phyloP scores from a whole-genome alignment of 164 flowering plant genomes.

The Nelumbo lutea region DNA sequence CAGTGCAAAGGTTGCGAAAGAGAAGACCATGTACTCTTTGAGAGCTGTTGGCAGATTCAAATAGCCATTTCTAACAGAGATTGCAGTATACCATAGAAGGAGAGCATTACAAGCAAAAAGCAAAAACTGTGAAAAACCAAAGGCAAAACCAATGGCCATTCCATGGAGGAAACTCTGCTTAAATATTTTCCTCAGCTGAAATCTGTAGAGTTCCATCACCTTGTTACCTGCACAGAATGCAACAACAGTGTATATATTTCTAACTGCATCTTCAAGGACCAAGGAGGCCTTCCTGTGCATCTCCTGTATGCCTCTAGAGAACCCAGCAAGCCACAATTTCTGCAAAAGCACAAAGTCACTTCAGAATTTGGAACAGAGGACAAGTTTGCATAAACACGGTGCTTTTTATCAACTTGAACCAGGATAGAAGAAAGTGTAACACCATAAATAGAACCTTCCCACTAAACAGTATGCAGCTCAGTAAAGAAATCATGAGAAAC shows the following conservation, averaged over 20 bases:
- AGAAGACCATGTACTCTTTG: slow-evolving; percentile 92
- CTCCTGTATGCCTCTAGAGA: slow-evolving; percentile 96
- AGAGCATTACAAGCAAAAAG: slow-evolving; percentile 95
- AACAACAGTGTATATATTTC: slow-evolving; percentile 95
- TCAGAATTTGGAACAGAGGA: slow-evolving; percentile 1
- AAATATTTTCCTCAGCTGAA: slow-evolving; percentile 64
- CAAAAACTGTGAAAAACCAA: slow-evolving; percentile 96
- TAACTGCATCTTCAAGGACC: slow-evolving; percentile 97
- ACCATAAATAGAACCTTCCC: neutral
- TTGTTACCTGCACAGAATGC: slow-evolving; percentile 97
- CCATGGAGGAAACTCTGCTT: slow-evolving; percentile 86
- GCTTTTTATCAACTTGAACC: too few species aligned
- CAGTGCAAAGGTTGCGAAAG: slow-evolving; percentile 93
- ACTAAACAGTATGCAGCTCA: neutral
- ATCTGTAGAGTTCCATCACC: slow-evolving; percentile 89
- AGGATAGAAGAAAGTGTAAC: neutral
- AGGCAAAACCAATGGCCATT: slow-evolving; percentile 84
- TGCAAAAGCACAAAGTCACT: slow-evolving; percentile 32
- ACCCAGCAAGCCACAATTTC: slow-evolving; percentile 99
- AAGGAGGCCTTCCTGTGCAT: slow-evolving; percentile 95
- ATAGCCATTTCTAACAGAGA: slow-evolving; percentile 41
- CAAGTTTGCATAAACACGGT: neutral
- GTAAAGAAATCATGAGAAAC: neutral
- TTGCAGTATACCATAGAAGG: slow-evolving; percentile 90
- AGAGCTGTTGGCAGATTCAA: slow-evolving; percentile 59